phyloP scores from a whole-genome alignment of 768 basidiomycete genomes.

The Pleurotus ostreatus region DNA sequence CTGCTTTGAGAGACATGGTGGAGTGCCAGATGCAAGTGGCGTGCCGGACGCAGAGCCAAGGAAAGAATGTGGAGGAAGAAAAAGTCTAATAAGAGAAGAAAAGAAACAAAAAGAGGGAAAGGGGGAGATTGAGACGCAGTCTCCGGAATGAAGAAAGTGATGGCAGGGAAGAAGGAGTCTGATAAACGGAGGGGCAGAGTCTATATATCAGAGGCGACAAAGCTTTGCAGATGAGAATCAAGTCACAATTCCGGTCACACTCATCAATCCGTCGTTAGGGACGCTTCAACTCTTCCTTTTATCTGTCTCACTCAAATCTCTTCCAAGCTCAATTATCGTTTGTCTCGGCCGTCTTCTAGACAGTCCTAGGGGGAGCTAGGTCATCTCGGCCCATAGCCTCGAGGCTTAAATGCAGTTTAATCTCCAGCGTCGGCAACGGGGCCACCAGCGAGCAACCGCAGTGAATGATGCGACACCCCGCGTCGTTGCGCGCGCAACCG shows the following conservation, averaged over 20 bases:
- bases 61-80: slow-evolving; percentile 9
- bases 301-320: not conserved
- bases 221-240: slow-evolving; percentile 1
- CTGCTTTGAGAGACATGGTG: slow-evolving; percentile 62
- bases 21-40: slow-evolving; percentile 17
- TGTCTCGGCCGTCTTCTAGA: slow-evolving; percentile 2
- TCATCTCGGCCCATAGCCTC: slow-evolving; percentile 4
- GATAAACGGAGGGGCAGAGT: not conserved
- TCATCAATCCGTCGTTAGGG: slow-evolving; percentile 8
- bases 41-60: slow-evolving; percentile 32
- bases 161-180: slow-evolving; percentile 8
- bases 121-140: slow-evolving; percentile 37
- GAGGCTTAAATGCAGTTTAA: not conserved
- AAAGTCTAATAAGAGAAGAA: slow-evolving; percentile 12
- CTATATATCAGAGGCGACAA: not conserved
- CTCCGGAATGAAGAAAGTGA: slow-evolving; percentile 29
- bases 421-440: too few relatives aligned
- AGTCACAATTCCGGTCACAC: slow-evolving; percentile 6
- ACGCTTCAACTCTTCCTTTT: not conserved
- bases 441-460: too few relatives aligned
- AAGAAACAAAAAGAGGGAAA: slow-evolving; percentile 17
- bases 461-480: too few relatives aligned
- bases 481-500: too few relatives aligned
- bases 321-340: not conserved
- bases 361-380: not conserved